These are phyloP conservation scores for Penicillium desertorum DNA, from an alignment of 495 filamentous ascomycete genomes.

Conservation along the genomic window DNA sequence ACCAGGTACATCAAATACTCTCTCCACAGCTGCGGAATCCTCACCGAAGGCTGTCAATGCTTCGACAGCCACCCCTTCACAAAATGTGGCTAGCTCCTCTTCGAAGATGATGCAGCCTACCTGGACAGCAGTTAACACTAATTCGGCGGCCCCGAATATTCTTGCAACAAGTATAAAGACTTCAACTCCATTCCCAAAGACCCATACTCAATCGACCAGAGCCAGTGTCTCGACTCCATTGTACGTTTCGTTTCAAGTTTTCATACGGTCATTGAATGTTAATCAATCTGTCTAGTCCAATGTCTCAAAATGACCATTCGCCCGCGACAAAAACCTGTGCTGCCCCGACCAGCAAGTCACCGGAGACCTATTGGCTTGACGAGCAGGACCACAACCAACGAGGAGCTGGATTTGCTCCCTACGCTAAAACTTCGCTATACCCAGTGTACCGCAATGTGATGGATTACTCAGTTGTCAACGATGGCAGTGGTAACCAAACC, in stretches of 20 bases:
- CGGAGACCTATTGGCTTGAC: conserved; percentile 37
- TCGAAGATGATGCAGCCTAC: not conserved
- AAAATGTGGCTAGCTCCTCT: not conserved
- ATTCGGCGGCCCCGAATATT: not conserved
- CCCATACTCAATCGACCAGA: not conserved
- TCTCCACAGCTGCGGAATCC: not conserved
- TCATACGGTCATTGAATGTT: not conserved
- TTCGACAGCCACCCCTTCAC: not conserved
- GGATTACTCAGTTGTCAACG: conserved; percentile 50
- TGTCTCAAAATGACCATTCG: not conserved
- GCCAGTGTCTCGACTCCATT: not conserved
- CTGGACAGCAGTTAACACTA: not conserved
- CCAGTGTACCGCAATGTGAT: conserved; percentile 58
- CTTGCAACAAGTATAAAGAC: not conserved
- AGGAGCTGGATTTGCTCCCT: conserved; percentile 41
- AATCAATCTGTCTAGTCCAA: not conserved
- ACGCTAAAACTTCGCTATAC: conserved; percentile 38
- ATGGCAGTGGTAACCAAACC: conserved; percentile 50
- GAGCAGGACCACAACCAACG: conserved; percentile 32
- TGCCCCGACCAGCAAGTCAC: conserved; percentile 4
- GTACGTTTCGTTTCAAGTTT: not conserved
- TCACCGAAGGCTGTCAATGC: not conserved
- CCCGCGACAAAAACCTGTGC: conserved; percentile 26
- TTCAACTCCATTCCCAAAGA: not conserved
- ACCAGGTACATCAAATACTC: not conserved